Conservation (phyloP, 2,329 filamentous ascomycete species). For the Botrytis porri region DNA sequence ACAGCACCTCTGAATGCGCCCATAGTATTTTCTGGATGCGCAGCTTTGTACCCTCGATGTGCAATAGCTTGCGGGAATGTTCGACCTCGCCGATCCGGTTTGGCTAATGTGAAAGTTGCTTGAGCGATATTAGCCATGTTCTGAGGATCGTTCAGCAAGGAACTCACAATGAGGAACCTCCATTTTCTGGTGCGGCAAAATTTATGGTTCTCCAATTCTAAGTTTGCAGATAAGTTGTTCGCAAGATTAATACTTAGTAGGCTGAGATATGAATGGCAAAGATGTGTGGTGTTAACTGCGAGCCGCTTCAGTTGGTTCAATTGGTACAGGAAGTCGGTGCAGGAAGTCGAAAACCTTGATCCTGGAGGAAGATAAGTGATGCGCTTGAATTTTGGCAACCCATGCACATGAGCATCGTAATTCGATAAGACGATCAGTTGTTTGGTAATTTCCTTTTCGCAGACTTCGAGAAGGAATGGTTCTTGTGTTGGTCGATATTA, state of each 20-base stretch:
- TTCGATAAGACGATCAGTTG: not conserved
- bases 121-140: conserved; percentile 18
- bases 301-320: not conserved
- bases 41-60: conserved; percentile 75
- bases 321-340: not conserved
- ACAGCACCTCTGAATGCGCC: conserved; percentile 72
- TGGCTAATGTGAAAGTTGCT: conserved; percentile 33
- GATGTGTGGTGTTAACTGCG: not conserved
- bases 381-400: not conserved
- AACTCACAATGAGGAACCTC: conserved; percentile 16
- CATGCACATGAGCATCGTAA: not conserved
- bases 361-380: not conserved
- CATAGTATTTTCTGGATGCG: conserved; percentile 84
- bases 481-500: not conserved
- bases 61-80: conserved; percentile 66
- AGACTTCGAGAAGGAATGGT: not conserved
- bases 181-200: conserved; percentile 21
- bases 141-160: not conserved
- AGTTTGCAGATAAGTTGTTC: not conserved
- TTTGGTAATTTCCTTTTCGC: not conserved
- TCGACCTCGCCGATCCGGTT: conserved; percentile 28
- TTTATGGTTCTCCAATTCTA: conserved; percentile 13
- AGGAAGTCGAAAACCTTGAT: conserved; percentile 11
- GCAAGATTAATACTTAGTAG: not conserved
- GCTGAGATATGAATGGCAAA: not conserved